Evolutionary conservation across 495 filamentous ascomycete genomes (phyloP).

Genomic region (Penicillium daleae): DNA sequence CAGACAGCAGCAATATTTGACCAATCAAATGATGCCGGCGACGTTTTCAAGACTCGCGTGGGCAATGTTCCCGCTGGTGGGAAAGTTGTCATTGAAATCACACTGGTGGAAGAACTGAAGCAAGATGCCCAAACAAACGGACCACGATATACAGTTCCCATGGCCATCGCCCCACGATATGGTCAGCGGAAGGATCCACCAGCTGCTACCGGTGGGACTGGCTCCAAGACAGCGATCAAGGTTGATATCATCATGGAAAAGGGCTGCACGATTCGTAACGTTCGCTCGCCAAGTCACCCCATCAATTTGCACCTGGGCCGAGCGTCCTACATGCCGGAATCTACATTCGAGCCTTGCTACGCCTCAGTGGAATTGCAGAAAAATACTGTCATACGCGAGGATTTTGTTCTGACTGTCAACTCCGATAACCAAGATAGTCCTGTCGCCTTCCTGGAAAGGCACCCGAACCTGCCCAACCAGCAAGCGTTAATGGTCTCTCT

Average conservation of each 20-base stretch:
- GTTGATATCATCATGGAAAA: constrained; percentile 62
- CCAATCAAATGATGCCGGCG: not conserved
- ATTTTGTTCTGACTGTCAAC: not conserved
- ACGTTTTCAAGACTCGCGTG: not conserved
- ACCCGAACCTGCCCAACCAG: not conserved
- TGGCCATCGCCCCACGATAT: not conserved
- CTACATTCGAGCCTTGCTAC: not conserved
- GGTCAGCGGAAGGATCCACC: not conserved
- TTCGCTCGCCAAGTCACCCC: constrained; percentile 67
- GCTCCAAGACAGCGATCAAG: constrained; percentile 33
- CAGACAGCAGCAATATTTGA: not conserved
- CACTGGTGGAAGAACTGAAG: not conserved
- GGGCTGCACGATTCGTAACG: constrained; percentile 55
- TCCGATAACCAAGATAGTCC: not conserved
- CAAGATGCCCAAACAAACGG: not conserved
- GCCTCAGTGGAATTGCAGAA: not conserved
- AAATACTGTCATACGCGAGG: not conserved
- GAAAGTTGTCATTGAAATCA: not conserved
- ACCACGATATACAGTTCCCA: not conserved
- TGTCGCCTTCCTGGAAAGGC: not conserved
- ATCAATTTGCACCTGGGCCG: constrained; percentile 64
- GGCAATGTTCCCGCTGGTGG: not conserved
- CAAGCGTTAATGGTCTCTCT: not conserved
- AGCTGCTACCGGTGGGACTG: not conserved
- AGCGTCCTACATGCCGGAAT: constrained; percentile 37